phyloP scores from a whole-genome alignment of 2,329 filamentous ascomycete species.

The Talaromyces sp. region DNA sequence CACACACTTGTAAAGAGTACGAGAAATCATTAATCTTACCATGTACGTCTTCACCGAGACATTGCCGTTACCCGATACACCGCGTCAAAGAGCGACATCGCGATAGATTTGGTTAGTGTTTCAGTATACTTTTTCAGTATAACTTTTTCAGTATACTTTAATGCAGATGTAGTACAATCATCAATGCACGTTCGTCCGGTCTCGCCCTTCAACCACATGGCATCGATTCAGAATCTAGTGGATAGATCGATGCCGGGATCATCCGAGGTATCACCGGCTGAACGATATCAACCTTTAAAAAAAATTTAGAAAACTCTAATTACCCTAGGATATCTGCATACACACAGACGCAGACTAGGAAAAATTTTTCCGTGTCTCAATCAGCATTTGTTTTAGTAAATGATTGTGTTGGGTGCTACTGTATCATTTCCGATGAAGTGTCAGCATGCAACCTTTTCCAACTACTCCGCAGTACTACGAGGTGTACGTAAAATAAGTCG shows the following conservation, averaged over 20 bases:
- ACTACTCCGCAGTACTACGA: too few species aligned
- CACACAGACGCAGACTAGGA: not conserved
- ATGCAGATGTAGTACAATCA: not conserved
- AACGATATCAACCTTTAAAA: not conserved
- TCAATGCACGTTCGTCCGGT: not conserved
- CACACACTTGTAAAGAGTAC: not conserved
- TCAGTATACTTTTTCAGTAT: not conserved
- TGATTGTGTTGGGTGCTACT: not conserved
- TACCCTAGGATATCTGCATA: not conserved
- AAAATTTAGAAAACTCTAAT: not conserved
- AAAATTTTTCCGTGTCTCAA: not conserved
- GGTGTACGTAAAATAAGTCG: not conserved
- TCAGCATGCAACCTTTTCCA: not conserved
- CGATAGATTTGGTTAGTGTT: not conserved
- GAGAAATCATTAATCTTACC: not conserved
- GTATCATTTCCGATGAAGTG: not conserved
- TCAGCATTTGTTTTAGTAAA: not conserved
- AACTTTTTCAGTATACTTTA: not conserved
- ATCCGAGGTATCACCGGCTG: constrained; percentile 3
- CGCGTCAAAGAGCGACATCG: not conserved
- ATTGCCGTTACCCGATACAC: not conserved
- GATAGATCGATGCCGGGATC: not conserved
- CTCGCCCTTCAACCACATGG: not conserved
- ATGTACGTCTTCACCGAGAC: not conserved
- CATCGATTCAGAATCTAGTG: not conserved